Evolutionary conservation across 495 filamentous ascomycete genomes (phyloP).

Genomic region (Lindgomyces ingoldianus): DNA sequence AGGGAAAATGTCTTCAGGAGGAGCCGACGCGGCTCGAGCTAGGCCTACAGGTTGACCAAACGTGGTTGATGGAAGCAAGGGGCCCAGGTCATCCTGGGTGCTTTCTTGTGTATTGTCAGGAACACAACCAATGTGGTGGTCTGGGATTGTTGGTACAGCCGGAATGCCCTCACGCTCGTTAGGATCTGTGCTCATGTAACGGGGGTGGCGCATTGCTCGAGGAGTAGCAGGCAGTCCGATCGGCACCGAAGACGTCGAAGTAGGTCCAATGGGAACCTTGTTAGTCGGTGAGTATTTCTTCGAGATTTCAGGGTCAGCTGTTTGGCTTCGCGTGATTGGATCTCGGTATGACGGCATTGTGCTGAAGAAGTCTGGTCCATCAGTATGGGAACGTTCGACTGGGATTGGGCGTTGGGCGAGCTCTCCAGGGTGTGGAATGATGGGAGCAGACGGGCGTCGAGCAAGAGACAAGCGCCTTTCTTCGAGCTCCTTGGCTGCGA

Average conservation of each 20-base stretch:
- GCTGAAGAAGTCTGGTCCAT: conserved; percentile 39
- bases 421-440: conserved; percentile 78
- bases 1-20: conserved; percentile 38
- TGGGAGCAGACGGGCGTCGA: conserved; percentile 71
- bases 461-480: conserved; percentile 79
- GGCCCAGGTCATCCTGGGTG: conserved; percentile 35
- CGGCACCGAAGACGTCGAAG: conserved; percentile 39
- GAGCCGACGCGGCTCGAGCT: conserved; percentile 44
- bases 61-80: conserved; percentile 38
- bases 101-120: background rate
- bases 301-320: conserved; percentile 35
- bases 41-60: conserved; percentile 31
- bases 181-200: conserved; percentile 57
- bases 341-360: conserved; percentile 31
- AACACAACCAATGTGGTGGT: conserved; percentile 41
- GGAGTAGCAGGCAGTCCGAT: conserved; percentile 82
- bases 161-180: conserved; percentile 59
- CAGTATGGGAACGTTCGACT: conserved; percentile 42
- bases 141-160: conserved; percentile 67
- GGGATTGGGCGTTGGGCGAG: conserved; percentile 36
- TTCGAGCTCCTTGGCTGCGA: conserved; percentile 83
- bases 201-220: conserved; percentile 77
- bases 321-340: conserved; percentile 35
- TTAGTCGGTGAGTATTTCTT: conserved; percentile 34
- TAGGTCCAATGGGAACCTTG: conserved; percentile 31